These are phyloP conservation scores for Stenogyne calaminthoides DNA, from an alignment of 305 asterid genomes.

Conservation along the genomic window DNA sequence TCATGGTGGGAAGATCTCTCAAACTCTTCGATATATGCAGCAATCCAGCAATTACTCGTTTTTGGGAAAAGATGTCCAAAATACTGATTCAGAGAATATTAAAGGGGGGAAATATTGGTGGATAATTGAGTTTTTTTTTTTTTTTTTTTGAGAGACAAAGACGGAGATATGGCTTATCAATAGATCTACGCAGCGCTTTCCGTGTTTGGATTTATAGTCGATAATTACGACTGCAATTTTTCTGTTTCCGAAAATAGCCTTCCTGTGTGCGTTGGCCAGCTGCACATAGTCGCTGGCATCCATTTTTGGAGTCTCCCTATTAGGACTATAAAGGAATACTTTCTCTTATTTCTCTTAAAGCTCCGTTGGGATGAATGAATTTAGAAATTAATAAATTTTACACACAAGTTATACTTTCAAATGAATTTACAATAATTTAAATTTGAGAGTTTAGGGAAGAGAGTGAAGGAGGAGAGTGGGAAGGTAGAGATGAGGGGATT, in stretches of 20 bases:
- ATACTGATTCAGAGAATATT: conserved; percentile 4
- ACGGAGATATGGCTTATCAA: conserved; percentile 30
- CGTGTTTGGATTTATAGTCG: conserved; percentile 17
- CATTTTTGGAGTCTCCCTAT: neutral
- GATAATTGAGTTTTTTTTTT: conserved; percentile 23
- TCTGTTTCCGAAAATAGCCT: conserved; percentile 29
- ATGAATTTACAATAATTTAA: too few species aligned
- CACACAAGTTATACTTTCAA: too few species aligned
- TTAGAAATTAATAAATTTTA: too few species aligned
- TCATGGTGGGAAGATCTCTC: conserved; percentile 16
- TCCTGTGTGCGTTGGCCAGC: conserved; percentile 22
- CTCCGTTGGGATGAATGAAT: too few species aligned
- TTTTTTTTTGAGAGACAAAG: conserved; percentile 21
- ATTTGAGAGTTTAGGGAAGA: too few species aligned
- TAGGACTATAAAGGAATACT: neutral
- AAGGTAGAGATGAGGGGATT: too few species aligned
- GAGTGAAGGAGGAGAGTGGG: too few species aligned
- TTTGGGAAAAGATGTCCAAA: conserved; percentile 3
- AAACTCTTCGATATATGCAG: neutral
- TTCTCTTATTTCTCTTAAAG: too few species aligned
- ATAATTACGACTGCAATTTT: conserved; percentile 10
- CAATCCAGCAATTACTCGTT: conserved; percentile 20
- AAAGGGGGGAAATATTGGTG: conserved; percentile 18
- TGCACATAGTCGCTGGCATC: conserved; percentile 18
- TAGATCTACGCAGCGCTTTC: conserved; percentile 26